Evolutionary conservation across 2,329 filamentous ascomycete species (phyloP), one percentile per base, ranked within the genome.

Genomic region (Ophiosphaerella narmari): DNA sequence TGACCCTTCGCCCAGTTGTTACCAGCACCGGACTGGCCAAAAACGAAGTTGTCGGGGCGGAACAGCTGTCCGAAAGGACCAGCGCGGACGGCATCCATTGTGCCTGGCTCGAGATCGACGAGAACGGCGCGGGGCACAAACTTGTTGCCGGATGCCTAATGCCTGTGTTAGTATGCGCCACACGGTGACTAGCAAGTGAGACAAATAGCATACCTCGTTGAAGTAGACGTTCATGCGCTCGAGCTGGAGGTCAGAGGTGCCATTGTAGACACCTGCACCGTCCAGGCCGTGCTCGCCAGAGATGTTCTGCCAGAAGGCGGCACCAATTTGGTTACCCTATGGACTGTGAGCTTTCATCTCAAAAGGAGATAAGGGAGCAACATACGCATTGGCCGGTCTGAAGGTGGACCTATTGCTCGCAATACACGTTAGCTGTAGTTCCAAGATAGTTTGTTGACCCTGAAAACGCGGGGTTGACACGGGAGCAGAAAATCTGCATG

Each of bases 1-100:
- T 99, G 94, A 82, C 94, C 94, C 88, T 97, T 99, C 80, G 94
- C 94, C 94, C 94, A 99, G 88, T 97, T 97, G 91, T 99, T 99
- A 82, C 94, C 94, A 78, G 94, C 94, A 86, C 94, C 93, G 71
- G 94, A 97, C 84, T 97, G 94, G 71, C 94, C 94, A 79, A 97
- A 97, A 75, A 97, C 91, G 81, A 97, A 97, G 89, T 97, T 99
- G 84, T 99, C 94, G 76, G 94, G 94, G 65, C 94, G 92, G 91
- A 99, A 97, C 68, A 99, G 91, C 83, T 97, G 90, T 70, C 94
- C 94, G 77, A 97, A 97, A 65, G 94, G 94, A 78, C 94, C 93
- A 70, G 93, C 90, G 77, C 93, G 93, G 82, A 99, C 93, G 68
- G 94, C 94, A 72, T 99, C 94, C 93, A 97, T 99, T 80, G 94